Evolutionary conservation across 1,284 basidiomycete species (phyloP).

Genomic region (Tylopilus microsporus): DNA sequence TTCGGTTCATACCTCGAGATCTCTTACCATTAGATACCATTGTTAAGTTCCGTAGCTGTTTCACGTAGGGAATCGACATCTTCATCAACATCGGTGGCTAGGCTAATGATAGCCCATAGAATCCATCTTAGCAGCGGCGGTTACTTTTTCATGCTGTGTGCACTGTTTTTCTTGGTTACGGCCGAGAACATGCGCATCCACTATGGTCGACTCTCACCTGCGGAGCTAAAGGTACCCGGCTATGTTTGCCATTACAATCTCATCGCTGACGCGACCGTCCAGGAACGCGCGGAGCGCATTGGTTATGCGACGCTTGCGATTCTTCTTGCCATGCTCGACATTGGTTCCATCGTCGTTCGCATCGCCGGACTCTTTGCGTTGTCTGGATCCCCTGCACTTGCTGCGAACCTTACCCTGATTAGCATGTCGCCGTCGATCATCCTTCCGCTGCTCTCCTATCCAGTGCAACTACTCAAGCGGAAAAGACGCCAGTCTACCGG

Average conservation of each 20-base stretch:
- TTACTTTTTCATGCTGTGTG: constrained; percentile 11
- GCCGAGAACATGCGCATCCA: constrained; percentile 23
- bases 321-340: constrained; percentile 20
- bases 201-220: constrained; percentile 23
- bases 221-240: constrained; percentile 23
- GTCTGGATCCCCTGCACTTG: constrained; percentile 16
- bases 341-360: constrained; percentile 20
- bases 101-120: constrained; percentile 13
- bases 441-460: constrained; percentile 5
- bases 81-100: neutral
- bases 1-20: neutral
- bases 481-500: neutral
- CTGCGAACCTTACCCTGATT: constrained; percentile 17
- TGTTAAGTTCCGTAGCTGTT: constrained; percentile 23
- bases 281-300: constrained; percentile 16
- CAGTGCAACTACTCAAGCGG: neutral
- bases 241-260: neutral
- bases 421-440: constrained; percentile 11
- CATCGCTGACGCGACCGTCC: neutral
- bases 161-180: constrained; percentile 17
- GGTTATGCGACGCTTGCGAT: constrained; percentile 20
- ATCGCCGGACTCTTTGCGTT: constrained; percentile 13
- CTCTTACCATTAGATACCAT: constrained; percentile 1
- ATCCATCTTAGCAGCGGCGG: constrained; percentile 20
- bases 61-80: constrained; percentile 14